Percentiles rank a stretch among this genome's conserved stretches.
Evolutionary conservation across 2,329 filamentous ascomycete genomes (phyloP).

Genomic region (Teratosphaeria gauchensis): DNA sequence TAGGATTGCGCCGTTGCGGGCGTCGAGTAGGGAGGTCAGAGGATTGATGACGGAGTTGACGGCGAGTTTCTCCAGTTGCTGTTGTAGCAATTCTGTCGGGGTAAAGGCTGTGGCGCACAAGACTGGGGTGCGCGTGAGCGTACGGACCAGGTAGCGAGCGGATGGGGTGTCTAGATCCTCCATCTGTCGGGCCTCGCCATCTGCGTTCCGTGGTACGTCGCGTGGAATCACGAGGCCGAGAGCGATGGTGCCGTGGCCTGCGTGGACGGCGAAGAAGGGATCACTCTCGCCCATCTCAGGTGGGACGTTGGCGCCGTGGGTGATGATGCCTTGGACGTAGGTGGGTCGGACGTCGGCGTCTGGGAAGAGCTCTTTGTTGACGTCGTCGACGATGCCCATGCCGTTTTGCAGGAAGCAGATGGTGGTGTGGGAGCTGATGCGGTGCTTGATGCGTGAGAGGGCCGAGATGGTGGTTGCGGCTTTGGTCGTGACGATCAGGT

Average conservation of each 20-base stretch:
- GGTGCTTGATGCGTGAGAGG: slow-evolving; percentile 54
- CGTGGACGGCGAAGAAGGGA: slow-evolving; percentile 47
- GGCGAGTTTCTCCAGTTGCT: slow-evolving; percentile 70
- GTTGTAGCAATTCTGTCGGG: slow-evolving; percentile 53
- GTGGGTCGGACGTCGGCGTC: slow-evolving; percentile 56
- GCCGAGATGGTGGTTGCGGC: slow-evolving; percentile 57
- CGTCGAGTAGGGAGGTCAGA: slow-evolving; percentile 68
- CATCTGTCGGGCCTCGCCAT: background rate
- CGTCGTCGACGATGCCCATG: slow-evolving; percentile 70
- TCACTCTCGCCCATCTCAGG: slow-evolving; percentile 24
- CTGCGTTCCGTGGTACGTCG: slow-evolving; percentile 17
- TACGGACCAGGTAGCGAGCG: slow-evolving; percentile 53
- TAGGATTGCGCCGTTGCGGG: slow-evolving; percentile 61
- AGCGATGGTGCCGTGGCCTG: slow-evolving; percentile 49
- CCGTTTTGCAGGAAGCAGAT: slow-evolving; percentile 73
- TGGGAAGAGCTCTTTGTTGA: slow-evolving; percentile 62
- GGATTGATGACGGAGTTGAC: slow-evolving; percentile 71
- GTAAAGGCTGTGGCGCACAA: slow-evolving; percentile 52
- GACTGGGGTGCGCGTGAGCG: slow-evolving; percentile 51
- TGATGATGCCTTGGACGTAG: slow-evolving; percentile 63
- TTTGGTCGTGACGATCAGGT: slow-evolving; percentile 73
- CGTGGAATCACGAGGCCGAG: slow-evolving; percentile 40
- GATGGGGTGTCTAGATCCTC: slow-evolving; percentile 29
- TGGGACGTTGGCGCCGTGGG: slow-evolving; percentile 45
- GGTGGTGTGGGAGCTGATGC: slow-evolving; percentile 59